phyloP scores from a whole-genome alignment of 495 filamentous ascomycete genomes.

The Talaromyces nanjingensis region DNA sequence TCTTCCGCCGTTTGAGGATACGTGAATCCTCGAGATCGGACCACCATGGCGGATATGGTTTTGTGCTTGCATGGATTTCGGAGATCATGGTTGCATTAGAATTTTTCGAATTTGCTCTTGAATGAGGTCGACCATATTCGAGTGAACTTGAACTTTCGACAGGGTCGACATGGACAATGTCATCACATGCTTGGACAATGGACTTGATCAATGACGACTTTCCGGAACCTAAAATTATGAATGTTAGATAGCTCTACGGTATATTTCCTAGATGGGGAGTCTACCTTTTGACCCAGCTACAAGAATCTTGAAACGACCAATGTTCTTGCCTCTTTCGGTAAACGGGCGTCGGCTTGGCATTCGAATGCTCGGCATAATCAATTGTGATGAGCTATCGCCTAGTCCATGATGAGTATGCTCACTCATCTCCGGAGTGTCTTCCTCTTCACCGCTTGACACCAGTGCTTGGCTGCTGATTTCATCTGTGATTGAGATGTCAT shows the following conservation, averaged over 20 bases:
- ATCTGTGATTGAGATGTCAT: constrained; percentile 44
- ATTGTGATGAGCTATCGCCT: constrained; percentile 60
- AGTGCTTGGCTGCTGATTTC: constrained; percentile 44
- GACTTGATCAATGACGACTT: constrained; percentile 92
- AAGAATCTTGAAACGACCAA: constrained; percentile 83
- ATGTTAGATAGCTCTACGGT: neutral
- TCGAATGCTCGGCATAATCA: constrained; percentile 95
- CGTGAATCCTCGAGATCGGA: constrained; percentile 75
- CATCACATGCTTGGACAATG: constrained; percentile 88
- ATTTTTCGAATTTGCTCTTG: constrained; percentile 22
- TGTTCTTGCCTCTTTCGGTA: constrained; percentile 73
- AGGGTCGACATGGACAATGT: constrained; percentile 93
- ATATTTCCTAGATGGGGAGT: constrained; percentile 9
- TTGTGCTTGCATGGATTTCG: constrained; percentile 89
- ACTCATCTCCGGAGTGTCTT: constrained; percentile 20
- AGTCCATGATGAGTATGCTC: constrained; percentile 18
- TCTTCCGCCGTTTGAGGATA: constrained; percentile 66
- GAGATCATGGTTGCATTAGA: constrained; percentile 42
- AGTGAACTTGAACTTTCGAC: constrained; percentile 39
- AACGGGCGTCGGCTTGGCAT: constrained; percentile 94
- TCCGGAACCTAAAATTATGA: constrained; percentile 45
- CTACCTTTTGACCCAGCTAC: constrained; percentile 78
- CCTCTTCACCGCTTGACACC: constrained; percentile 37
- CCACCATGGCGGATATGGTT: constrained; percentile 92
- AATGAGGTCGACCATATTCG: constrained; percentile 19